Evolutionary conservation across 495 filamentous ascomycete genomes (phyloP), one percentile per base, ranked within the genome.

Genomic region (Niebla homalea): DNA sequence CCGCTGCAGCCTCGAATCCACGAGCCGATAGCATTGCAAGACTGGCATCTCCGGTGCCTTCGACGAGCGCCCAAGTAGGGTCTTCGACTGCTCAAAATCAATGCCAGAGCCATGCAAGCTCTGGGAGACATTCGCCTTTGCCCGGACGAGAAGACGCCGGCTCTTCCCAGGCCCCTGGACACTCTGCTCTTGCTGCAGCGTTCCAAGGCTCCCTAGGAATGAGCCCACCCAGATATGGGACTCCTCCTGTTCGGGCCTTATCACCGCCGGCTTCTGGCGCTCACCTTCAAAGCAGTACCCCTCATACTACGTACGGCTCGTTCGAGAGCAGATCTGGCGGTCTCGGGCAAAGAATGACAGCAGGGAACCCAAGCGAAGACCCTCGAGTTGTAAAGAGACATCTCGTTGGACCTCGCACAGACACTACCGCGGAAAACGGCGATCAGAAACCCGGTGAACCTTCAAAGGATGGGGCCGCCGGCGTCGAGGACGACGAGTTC

Each of bases 321-420:
- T 84, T 90, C 57, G 86, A 92, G 36, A 73, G 71, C 26, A 76
- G 75, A 36, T 64, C 64, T 12, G 63, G 65, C n/a, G 64, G 58
- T 32, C 68, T 55, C 50, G 62, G 53, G 57, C 60, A 46, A 20
- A 61, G 64, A 29, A 61, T 59, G 50, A 53, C 60, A 16, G 62
- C 64, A 5, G 51, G 58, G 15, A 72, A 62, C 18, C 75, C 83
- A 10, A 79, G 74, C 56, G 87, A 94, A 62, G 83, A 93, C 48
- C 81, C 82, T 5, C 84, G 88, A 59, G 80, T 94, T 19, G 72
- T 94, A 41, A 85, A 76, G 64, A 71, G 87, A 53, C 87, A 94
- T 70, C 62, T 94, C 43, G 87, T 94, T 5, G 80, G 80, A 50
- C 76, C 82, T 16, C 70, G 73, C 18, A 74, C 81, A 23, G 22